phyloP scores from a whole-genome alignment of 2,329 filamentous ascomycete genomes.

The Thermoascus crustaceus region DNA sequence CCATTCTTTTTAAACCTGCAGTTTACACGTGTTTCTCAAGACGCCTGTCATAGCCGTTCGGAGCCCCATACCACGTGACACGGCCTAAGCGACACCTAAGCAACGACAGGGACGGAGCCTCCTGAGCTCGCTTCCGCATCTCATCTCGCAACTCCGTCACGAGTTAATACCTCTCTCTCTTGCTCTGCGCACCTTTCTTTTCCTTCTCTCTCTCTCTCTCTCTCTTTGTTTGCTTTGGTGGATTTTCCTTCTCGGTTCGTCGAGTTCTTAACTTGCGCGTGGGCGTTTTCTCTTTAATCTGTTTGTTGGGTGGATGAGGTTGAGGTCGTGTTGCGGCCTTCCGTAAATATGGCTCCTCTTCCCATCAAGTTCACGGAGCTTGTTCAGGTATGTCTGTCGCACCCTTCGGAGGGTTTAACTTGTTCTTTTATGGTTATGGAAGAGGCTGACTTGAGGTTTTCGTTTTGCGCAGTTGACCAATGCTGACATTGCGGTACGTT shows the following conservation, averaged over 20 bases:
- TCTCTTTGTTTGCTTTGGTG: constrained; percentile 6
- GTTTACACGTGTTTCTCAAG: constrained; percentile 4
- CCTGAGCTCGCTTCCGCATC: constrained; percentile 35
- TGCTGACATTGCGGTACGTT: constrained; percentile 47
- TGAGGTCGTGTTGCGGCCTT: constrained; percentile 36
- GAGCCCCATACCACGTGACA: constrained; percentile 26
- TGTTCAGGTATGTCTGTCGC: constrained; percentile 61
- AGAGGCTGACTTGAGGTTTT: constrained; percentile 28
- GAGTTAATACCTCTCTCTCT: constrained; percentile 10
- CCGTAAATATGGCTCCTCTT: constrained; percentile 52
- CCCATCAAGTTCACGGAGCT: constrained; percentile 93
- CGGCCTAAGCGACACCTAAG: constrained; percentile 32
- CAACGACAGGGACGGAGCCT: constrained; percentile 28
- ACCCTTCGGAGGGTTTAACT: no score
- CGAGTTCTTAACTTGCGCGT: constrained; percentile 20
- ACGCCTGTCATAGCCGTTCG: constrained; percentile 5
- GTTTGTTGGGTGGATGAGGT: constrained; percentile 36
- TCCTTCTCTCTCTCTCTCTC: constrained; percentile 11
- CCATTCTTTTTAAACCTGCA: neutral
- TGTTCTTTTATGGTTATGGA: constrained; percentile 24
- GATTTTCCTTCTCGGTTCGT: constrained; percentile 14
- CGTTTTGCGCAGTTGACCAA: constrained; percentile 40
- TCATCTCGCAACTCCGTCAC: constrained; percentile 11
- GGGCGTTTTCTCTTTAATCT: no score
- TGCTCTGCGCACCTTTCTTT: constrained; percentile 11